Conservation (phyloP, 495 filamentous ascomycete species). For the Tetracladium marchalianum region DNA sequence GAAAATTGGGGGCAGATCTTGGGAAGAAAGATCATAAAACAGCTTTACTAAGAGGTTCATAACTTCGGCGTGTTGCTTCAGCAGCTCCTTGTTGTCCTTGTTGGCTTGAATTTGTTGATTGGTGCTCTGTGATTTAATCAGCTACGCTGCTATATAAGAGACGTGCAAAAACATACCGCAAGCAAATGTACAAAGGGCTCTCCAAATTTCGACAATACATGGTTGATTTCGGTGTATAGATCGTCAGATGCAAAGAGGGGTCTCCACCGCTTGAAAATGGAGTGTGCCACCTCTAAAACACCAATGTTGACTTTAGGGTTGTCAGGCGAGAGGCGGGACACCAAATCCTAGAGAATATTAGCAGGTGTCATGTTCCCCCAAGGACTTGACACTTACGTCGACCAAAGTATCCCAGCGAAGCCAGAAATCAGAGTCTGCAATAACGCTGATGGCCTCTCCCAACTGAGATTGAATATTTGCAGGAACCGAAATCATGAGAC, state of each 20-base stretch:
- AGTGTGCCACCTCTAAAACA: slow-evolving; percentile 93
- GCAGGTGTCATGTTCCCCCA: not conserved
- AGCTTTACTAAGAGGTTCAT: slow-evolving; percentile 82
- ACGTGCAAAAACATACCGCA: slow-evolving; percentile 36
- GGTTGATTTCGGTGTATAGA: slow-evolving; percentile 87
- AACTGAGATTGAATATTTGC: slow-evolving; percentile 81
- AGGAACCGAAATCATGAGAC: slow-evolving; percentile 89
- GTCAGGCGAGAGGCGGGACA: slow-evolving; percentile 68
- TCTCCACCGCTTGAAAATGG: slow-evolving; percentile 94
- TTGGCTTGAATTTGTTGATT: slow-evolving; percentile 70
- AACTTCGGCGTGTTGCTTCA: slow-evolving; percentile 69
- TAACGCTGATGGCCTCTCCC: slow-evolving; percentile 91
- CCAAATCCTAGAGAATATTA: slow-evolving; percentile 55
- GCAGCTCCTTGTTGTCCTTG: slow-evolving; percentile 56
- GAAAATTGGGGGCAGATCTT: slow-evolving; percentile 90
- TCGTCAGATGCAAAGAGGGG: slow-evolving; percentile 86
- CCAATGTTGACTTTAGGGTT: slow-evolving; percentile 80
- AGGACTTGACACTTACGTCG: slow-evolving; percentile 35
- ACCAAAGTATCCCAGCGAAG: slow-evolving; percentile 88
- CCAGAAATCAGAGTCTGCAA: slow-evolving; percentile 98
- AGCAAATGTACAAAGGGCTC: slow-evolving; percentile 71
- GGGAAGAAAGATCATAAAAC: slow-evolving; percentile 90
- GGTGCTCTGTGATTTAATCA: slow-evolving; percentile 45
- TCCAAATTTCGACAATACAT: slow-evolving; percentile 78
- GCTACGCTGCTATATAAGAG: slow-evolving; percentile 7